Evolutionary conservation across 306 rosid species (phyloP), one percentile per base, ranked within the genome.

Genomic region (Dryas alaskensis): DNA sequence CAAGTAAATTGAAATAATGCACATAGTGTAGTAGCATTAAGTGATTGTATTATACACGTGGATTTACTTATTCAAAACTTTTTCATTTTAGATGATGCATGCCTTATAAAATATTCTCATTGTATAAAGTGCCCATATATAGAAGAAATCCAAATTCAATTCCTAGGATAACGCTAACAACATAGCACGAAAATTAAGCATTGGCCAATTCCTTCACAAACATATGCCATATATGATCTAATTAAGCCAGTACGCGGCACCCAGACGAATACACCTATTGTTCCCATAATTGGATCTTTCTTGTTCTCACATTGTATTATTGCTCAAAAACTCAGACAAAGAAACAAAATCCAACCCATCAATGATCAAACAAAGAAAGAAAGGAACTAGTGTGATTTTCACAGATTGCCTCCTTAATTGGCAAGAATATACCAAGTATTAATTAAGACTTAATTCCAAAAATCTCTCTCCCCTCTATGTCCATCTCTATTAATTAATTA

Each of bases 111-210:
- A 19, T 19, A 19, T 19, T 19, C 19, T 19, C 19, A 19, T 19
- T 19, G 19, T 19, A 19, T 19, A 19, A 19, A 19, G 19, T 19
- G 19, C 19, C 19, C 19, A 19, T 19, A 19, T 31, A 45, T 8
- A 45, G 48, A 45, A 45, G 48, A 45, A 55, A 55, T 25, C n/a
- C 5, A 22, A 10, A 59, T 27, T 43, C n/a, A 25, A 16, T 25
- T 59, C 64, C 64, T 25, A 10, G 1, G 37, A 37, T 60, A 60
- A 37, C 65, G 65, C 65, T 37, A 60, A 60, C 65, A 60, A 60
- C 46, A 40, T 8, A 31, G 37, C 37, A 31, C 37, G 37, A 31
- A 31, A 31, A 31, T 31, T 31, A 31, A 31, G 37, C 37, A 31
- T 63, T 60, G 25, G 67, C 67, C 12, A n/a, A 37, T 63, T 40